Conservation (phyloP, 257 asterid species). For the Solanum corneliomulleri region DNA sequence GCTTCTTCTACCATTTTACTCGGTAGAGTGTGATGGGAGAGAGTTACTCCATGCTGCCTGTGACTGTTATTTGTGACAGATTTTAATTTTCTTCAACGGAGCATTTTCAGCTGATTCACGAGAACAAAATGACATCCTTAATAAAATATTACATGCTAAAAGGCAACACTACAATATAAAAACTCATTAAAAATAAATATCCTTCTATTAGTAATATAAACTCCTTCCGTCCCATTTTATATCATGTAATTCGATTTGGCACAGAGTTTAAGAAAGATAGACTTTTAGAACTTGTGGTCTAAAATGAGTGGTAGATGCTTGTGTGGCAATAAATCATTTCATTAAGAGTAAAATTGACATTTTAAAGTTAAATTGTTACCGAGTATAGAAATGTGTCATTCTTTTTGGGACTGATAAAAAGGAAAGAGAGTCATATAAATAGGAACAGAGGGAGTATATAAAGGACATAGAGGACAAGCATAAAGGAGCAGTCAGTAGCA, state of each 20-base stretch:
- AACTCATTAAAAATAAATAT: neutral
- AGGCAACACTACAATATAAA: neutral
- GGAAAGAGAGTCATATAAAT: neutral
- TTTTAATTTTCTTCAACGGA: neutral
- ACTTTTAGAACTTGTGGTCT: neutral
- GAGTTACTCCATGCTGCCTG: neutral
- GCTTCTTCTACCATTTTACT: neutral
- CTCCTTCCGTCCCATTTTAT: neutral
- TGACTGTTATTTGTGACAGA: neutral
- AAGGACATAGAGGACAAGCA: neutral
- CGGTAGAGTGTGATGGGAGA: neutral
- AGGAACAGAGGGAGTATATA: neutral
- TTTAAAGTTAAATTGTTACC: neutral
- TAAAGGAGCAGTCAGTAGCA: neutral
- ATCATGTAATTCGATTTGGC: neutral
- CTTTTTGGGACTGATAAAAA: neutral
- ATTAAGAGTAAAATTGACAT: neutral
- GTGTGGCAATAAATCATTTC: neutral
- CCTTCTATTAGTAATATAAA: neutral
- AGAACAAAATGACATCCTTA: neutral
- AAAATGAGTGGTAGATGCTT: neutral
- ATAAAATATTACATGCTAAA: neutral
- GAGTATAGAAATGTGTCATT: neutral
- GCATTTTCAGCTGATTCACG: neutral
- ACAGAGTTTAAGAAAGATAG: neutral